Evolutionary conservation across 148 eudicot genomes (phyloP), one percentile per base, ranked within the genome.

Genomic region (Limonium bicolor): DNA sequence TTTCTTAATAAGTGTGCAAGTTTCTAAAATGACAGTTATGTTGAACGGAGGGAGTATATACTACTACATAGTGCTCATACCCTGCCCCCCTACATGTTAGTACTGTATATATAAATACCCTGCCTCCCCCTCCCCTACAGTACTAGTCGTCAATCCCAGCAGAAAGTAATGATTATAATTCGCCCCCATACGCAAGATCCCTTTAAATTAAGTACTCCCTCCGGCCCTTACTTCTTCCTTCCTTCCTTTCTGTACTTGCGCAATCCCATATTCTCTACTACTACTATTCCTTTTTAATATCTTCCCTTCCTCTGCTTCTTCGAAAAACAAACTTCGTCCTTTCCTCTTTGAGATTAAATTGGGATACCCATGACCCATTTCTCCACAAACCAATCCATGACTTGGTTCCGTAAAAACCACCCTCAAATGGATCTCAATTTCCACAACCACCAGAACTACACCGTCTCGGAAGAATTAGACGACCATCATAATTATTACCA

Each of bases 141-240:
- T n/a, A n/a, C n/a, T n/a, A n/a, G n/a, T n/a, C n/a, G n/a, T n/a
- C n/a, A n/a, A n/a, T n/a, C n/a, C n/a, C n/a, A n/a, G n/a, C n/a
- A n/a, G n/a, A 64, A 51, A 43, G 39, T 66, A 61, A 51, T 67
- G 67, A 67, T 61, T 61, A 61, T 48, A 44, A 46, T 32, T 64
- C 43, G 24, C 40, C 30, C 3, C 35, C 71, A 61, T 62, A 59
- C 66, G 63, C 62, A 62, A 56, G 63, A 53, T 45, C 56, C 53
- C 62, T 55, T 36, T 33, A 30, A 23, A 49, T 23, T 36, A 24
- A 12, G 28, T 31, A 38, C 62, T 51, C 19, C 21, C 39, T 12
- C 39, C 8, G 19, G 34, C 17, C 38, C 6, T 13, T 44, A 32
- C 11, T 27, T 7, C 36, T 13, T 20, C 25, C 24, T 24, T 36